Conservation (phyloP, 331 rosid species). For the Acacia pycnantha region DNA sequence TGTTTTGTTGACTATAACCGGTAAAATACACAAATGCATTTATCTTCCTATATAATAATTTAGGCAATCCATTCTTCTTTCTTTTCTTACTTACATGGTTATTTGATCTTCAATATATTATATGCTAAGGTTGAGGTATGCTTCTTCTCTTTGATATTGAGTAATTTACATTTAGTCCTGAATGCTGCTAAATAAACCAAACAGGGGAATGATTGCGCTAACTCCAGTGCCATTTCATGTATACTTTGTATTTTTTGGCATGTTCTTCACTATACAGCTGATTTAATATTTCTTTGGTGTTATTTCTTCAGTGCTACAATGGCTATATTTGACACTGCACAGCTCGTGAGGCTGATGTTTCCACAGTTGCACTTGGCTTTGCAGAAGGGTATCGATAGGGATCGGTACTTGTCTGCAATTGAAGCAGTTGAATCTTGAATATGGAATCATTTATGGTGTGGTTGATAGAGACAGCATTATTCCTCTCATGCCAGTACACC, state of each 20-base stretch:
- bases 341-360: slow-evolving; percentile 96
- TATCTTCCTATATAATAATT: background rate
- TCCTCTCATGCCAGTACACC: slow-evolving; percentile 77
- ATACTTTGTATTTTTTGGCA: background rate
- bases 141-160: background rate
- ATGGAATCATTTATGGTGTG: slow-evolving; percentile 88
- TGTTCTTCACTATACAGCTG: slow-evolving; percentile 26
- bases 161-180: background rate
- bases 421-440: slow-evolving; percentile 70
- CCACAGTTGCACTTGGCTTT: slow-evolving; percentile 84
- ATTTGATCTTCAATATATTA: slow-evolving; percentile 10
- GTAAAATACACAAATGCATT: background rate
- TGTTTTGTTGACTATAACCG: background rate
- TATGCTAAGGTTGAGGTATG: background rate
- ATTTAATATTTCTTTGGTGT: slow-evolving; percentile 19
- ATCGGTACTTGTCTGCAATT: slow-evolving; percentile 84
- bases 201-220: background rate
- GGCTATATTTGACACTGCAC: slow-evolving; percentile 82
- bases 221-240: background rate
- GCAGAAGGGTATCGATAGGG: slow-evolving; percentile 73
- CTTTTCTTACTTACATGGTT: background rate
- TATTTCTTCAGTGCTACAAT: slow-evolving; percentile 56
- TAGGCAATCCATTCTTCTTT: background rate
- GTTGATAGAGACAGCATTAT: slow-evolving; percentile 76
- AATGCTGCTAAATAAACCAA: background rate